Conservation (phyloP, 179 eudicot genomes). For the Silene vulgaris region DNA sequence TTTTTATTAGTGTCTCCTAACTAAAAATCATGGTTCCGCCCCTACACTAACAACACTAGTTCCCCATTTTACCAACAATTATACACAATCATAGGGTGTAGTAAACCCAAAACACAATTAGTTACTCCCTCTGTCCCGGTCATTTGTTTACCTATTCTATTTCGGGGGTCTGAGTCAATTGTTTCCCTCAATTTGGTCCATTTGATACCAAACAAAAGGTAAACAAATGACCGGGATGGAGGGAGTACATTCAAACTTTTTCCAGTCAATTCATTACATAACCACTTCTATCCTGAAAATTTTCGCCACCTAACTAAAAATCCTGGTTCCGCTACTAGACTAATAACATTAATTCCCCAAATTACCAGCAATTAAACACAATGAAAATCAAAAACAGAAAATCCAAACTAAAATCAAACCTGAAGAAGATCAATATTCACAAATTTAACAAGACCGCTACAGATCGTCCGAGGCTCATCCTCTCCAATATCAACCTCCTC, state of each 20-base stretch:
- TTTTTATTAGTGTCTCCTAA: too few relatives aligned
- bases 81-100: background rate
- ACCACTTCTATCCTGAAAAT: too few relatives aligned
- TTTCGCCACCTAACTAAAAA: too few relatives aligned
- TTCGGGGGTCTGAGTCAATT: too few relatives aligned
- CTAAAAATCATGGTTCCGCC: background rate
- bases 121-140: too few relatives aligned
- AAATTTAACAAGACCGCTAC: slow-evolving; percentile 91
- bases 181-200: too few relatives aligned
- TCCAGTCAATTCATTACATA: too few relatives aligned
- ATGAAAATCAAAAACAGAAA: background rate
- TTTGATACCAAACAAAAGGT: too few relatives aligned
- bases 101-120: too few relatives aligned
- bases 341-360: background rate
- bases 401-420: slow-evolving; percentile 30
- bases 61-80: background rate
- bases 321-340: background rate
- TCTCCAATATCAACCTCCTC: slow-evolving; percentile 94
- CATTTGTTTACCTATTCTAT: too few relatives aligned
- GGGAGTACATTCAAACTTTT: too few relatives aligned
- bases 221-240: too few relatives aligned
- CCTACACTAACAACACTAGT: background rate
- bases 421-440: slow-evolving; percentile 60
- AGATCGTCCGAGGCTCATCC: slow-evolving; percentile 61
- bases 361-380: background rate